These are phyloP conservation scores for Cadophora malorum DNA, from an alignment of 2,329 filamentous ascomycete genomes.

Conservation along the genomic window DNA sequence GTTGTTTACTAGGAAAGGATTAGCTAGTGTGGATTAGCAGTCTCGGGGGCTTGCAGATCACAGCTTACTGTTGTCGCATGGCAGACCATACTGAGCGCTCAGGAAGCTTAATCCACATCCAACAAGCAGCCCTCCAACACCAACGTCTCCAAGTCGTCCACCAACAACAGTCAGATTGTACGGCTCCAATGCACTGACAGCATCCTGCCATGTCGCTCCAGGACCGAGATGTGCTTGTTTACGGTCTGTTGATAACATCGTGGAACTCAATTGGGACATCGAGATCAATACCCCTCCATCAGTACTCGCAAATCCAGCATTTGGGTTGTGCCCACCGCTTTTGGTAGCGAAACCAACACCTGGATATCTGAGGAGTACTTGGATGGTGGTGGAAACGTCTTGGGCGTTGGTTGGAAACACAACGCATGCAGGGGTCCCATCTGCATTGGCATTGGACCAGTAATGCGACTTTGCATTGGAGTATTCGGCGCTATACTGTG, in stretches of 20 bases:
- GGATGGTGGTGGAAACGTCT: slow-evolving; percentile 46
- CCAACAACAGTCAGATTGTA: slow-evolving; percentile 47
- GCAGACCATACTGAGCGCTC: slow-evolving; percentile 52
- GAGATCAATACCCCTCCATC: slow-evolving; percentile 47
- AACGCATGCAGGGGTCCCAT: slow-evolving; percentile 47
- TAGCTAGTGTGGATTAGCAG: background rate
- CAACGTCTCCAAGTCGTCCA: slow-evolving; percentile 51
- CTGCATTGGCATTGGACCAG: slow-evolving; percentile 46
- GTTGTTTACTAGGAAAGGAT: slow-evolving; percentile 46
- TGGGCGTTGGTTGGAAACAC: slow-evolving; percentile 45
- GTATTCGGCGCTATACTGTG: slow-evolving; percentile 27
- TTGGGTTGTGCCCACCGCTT: slow-evolving; percentile 51
- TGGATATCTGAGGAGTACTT: slow-evolving; percentile 42
- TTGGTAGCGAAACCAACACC: slow-evolving; percentile 50
- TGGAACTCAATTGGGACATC: slow-evolving; percentile 44
- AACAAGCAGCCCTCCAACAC: slow-evolving; percentile 52
- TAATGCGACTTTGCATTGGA: slow-evolving; percentile 40
- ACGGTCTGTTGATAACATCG: slow-evolving; percentile 40
- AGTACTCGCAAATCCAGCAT: slow-evolving; percentile 48
- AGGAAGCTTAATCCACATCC: slow-evolving; percentile 38
- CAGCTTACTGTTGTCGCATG: slow-evolving; percentile 49
- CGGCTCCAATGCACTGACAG: slow-evolving; percentile 29
- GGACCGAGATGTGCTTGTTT: slow-evolving; percentile 42
- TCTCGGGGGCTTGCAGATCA: background rate
- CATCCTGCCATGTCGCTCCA: slow-evolving; percentile 40